Evolutionary conservation across 1,139 yeast species (phyloP).

Genomic region (Candida tetrigidarum): DNA sequence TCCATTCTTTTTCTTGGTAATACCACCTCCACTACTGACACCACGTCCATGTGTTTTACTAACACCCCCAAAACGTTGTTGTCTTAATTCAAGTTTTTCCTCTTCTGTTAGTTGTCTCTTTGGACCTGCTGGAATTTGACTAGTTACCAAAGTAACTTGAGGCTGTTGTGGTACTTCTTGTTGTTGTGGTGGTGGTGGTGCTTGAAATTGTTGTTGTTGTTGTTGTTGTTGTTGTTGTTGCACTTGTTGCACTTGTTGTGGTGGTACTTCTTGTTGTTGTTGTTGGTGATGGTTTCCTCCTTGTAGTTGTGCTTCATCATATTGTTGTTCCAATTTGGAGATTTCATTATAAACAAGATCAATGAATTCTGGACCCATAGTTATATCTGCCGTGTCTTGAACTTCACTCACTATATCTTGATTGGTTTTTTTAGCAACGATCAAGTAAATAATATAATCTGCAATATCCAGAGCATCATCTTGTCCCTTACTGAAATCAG

Average conservation of each 20-base stretch:
- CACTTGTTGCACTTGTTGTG: constrained; percentile 11
- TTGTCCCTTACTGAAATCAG: constrained; percentile 32
- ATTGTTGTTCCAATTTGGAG: constrained; percentile 22
- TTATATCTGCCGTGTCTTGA: constrained; percentile 65
- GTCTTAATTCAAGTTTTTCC: constrained; percentile 17
- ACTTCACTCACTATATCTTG: constrained; percentile 70
- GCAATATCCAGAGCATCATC: constrained; percentile 83
- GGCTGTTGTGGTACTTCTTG: constrained; percentile 11
- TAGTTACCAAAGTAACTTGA: constrained; percentile 3
- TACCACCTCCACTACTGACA: too few relatives aligned
- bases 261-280: constrained; percentile 4
- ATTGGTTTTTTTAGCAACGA: constrained; percentile 70
- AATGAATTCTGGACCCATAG: constrained; percentile 54
- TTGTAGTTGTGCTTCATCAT: constrained; percentile 10
- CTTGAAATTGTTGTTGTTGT: constrained; percentile 7
- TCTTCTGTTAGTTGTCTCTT: constrained; percentile 18
- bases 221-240: constrained; percentile 9
- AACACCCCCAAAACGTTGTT: constrained; percentile 17
- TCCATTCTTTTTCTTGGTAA: constrained; percentile 7
- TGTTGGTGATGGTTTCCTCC: constrained; percentile 8
- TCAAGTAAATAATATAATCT: constrained; percentile 74
- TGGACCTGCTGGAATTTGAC: constrained; percentile 24
- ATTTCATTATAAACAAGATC: constrained; percentile 61
- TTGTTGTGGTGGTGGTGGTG: too few relatives aligned
- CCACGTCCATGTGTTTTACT: constrained; percentile 13